Conservation (phyloP, 805 yeast genomes). For the Sugiyamaella boreocaroliniensis region DNA sequence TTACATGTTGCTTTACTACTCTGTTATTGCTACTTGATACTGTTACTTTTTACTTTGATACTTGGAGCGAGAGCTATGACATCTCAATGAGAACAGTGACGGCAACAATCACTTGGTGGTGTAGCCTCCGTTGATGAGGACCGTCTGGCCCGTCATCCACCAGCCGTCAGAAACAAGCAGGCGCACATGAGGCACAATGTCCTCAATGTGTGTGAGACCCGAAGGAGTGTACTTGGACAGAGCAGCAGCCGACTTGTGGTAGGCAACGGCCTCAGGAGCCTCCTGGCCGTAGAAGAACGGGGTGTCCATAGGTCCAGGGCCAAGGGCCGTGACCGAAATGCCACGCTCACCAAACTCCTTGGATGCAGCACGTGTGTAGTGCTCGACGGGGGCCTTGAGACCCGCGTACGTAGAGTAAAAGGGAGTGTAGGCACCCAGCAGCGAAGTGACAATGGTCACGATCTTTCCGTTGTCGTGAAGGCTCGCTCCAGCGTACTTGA, state of each 20-base stretch:
- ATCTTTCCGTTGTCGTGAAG: constrained; percentile 49
- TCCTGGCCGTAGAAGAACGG: constrained; percentile 65
- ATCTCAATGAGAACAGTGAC: not conserved
- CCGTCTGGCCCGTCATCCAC: constrained; percentile 68
- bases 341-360: constrained; percentile 66
- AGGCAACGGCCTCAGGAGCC: constrained; percentile 44
- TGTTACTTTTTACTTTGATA: no score
- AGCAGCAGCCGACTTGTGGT: constrained; percentile 46
- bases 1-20: no score
- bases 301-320: constrained; percentile 70
- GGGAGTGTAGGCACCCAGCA: constrained; percentile 58
- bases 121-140: constrained; percentile 59
- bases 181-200: constrained; percentile 56
- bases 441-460: constrained; percentile 53
- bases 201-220: constrained; percentile 46
- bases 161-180: constrained; percentile 58
- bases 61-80: no score
- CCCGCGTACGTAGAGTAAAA: constrained; percentile 65
- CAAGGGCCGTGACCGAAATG: constrained; percentile 65
- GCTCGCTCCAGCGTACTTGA: constrained; percentile 48
- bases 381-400: constrained; percentile 69
- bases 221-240: constrained; percentile 32
- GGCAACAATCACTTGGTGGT: constrained; percentile 37
- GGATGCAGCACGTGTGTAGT: constrained; percentile 61
- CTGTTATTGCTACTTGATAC: no score